Evolutionary conservation across 306 rosid species (phyloP).

Genomic region (Vicia faba): DNA sequence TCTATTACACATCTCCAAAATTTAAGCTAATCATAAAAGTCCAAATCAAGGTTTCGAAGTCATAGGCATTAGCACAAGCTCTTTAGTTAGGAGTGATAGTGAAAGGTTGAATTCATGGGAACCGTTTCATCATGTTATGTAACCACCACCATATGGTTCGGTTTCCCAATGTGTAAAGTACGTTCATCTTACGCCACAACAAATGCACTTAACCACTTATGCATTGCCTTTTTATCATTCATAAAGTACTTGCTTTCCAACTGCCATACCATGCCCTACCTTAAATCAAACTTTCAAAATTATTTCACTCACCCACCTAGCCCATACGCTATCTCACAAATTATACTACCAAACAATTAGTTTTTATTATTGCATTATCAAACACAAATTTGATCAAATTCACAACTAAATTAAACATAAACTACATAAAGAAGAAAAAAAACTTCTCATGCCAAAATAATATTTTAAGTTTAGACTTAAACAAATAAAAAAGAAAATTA

Average conservation of each 20-base stretch:
- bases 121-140: constrained; percentile 23
- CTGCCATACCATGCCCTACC: constrained; percentile 37
- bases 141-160: constrained; percentile 19
- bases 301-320: constrained; percentile 28
- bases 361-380: too few relatives aligned
- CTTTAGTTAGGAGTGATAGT: constrained; percentile 28
- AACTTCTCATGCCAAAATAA: not conserved
- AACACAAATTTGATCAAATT: not conserved
- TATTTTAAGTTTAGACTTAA: not conserved
- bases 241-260: constrained; percentile 49
- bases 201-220: constrained; percentile 22
- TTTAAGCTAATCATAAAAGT: constrained; percentile 20
- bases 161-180: constrained; percentile 37
- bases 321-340: not conserved
- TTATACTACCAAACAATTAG: not conserved
- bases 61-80: constrained; percentile 10
- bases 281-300: constrained; percentile 11
- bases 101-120: constrained; percentile 30
- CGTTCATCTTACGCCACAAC: constrained; percentile 38
- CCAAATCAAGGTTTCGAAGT: constrained; percentile 35
- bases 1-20: constrained; percentile 35
- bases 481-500: not conserved
- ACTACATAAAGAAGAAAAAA: too few relatives aligned
- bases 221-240: constrained; percentile 23
- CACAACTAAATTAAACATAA: not conserved